These are phyloP conservation scores for Brassica carinata DNA, from an alignment of 345 rosid species.

Conservation along the genomic window DNA sequence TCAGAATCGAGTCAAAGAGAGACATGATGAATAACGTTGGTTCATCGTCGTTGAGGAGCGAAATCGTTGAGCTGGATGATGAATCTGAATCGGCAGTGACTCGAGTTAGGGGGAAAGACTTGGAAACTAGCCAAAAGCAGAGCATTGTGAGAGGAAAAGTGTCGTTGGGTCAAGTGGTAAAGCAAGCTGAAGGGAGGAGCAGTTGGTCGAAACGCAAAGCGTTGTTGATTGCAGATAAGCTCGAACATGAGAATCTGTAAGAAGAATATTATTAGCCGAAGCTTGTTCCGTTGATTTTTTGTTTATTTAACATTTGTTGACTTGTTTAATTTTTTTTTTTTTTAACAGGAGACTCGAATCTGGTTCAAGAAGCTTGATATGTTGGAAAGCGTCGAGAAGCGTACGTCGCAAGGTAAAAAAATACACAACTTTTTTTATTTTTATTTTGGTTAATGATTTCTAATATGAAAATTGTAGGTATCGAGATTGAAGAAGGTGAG, in stretches of 20 bases:
- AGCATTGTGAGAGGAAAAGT: constrained; percentile 92
- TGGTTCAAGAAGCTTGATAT: constrained; percentile 78
- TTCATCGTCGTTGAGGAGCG: constrained; percentile 43
- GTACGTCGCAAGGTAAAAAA: constrained; percentile 70
- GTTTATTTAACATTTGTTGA: background rate
- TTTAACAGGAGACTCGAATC: constrained; percentile 81
- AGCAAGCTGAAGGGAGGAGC: constrained; percentile 81
- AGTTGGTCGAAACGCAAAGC: constrained; percentile 87
- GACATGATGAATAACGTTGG: background rate
- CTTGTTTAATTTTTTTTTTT: background rate
- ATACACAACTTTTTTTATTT: background rate
- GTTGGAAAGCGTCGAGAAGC: constrained; percentile 79
- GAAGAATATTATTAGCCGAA: constrained; percentile 27
- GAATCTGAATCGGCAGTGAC: constrained; percentile 32
- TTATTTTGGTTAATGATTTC: background rate
- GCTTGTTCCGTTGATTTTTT: background rate
- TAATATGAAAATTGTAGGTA: constrained; percentile 50
- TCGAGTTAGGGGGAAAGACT: constrained; percentile 35
- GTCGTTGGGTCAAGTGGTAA: constrained; percentile 82
- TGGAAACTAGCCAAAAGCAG: constrained; percentile 35
- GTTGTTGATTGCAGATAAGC: constrained; percentile 84
- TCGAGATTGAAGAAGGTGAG: constrained; percentile 59
- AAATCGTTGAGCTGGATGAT: constrained; percentile 64
- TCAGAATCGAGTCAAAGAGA: constrained; percentile 64
- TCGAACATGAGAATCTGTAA: constrained; percentile 93